These are phyloP conservation scores for Odontarrhena argentea DNA, from an alignment of 345 rosid species.

Conservation along the genomic window DNA sequence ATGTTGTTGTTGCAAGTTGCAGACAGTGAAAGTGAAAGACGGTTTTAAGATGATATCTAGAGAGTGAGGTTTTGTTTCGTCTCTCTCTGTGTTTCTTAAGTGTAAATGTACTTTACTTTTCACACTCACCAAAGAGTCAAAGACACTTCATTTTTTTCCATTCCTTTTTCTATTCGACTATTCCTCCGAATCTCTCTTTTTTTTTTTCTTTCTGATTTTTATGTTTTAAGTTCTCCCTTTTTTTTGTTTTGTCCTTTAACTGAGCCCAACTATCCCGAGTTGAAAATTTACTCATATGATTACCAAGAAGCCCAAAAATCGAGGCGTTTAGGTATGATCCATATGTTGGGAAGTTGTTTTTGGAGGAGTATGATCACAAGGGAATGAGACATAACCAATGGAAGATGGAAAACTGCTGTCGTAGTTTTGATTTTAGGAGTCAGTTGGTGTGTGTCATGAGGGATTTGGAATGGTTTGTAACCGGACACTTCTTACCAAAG, in stretches of 20 bases:
- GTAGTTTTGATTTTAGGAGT: too few relatives aligned
- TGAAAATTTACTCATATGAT: too few relatives aligned
- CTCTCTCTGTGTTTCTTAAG: conserved; percentile 4
- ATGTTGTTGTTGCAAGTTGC: conserved; percentile 31
- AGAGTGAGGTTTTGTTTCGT: conserved; percentile 34
- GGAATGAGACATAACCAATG: too few relatives aligned
- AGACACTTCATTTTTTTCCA: conserved; percentile 14
- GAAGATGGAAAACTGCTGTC: too few relatives aligned
- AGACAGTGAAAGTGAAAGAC: conserved; percentile 34
- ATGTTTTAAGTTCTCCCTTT: too few relatives aligned
- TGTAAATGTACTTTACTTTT: conserved; percentile 42
- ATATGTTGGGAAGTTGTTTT: conserved; percentile 66
- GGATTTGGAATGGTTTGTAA: too few relatives aligned
- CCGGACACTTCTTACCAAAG: too few relatives aligned
- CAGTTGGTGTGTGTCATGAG: too few relatives aligned
- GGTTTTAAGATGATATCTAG: conserved; percentile 22
- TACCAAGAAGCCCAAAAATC: too few relatives aligned
- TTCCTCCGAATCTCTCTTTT: conserved; percentile 14
- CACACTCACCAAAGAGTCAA: conserved; percentile 37
- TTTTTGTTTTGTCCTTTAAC: too few relatives aligned
- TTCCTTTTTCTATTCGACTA: neutral
- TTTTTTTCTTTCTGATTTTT: neutral
- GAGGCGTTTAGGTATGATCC: conserved; percentile 84
- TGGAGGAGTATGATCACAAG: conserved; percentile 91
- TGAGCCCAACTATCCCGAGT: too few relatives aligned